Percentiles rank a stretch among this genome's conserved stretches.
Conservation (phyloP, 345 rosid genomes). For the Geranium brycei region DNA sequence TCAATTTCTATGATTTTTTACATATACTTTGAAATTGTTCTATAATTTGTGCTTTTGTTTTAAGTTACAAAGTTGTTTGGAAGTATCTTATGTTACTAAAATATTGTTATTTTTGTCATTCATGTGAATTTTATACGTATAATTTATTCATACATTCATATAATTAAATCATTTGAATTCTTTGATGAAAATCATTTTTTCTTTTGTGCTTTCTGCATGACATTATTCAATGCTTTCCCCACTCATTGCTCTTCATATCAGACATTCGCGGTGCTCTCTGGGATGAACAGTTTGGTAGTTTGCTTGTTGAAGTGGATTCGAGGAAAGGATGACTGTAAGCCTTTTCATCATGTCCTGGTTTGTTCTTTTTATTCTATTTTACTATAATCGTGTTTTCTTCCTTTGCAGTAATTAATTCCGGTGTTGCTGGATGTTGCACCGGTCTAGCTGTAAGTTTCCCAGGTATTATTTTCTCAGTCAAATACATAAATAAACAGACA, state of each 20-base stretch:
- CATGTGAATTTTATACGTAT: too few species aligned
- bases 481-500: too few species aligned
- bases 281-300: constrained; percentile 62
- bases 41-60: too few species aligned
- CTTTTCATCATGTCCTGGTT: constrained; percentile 1
- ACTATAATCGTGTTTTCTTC: constrained; percentile 2
- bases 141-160: too few species aligned
- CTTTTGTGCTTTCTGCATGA: background rate
- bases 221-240: background rate
- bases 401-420: constrained; percentile 67
- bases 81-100: too few species aligned
- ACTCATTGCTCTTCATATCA: constrained; percentile 11
- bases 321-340: constrained; percentile 93
- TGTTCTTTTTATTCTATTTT: background rate
- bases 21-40: too few species aligned
- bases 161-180: too few species aligned
- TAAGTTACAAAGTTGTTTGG: too few species aligned
- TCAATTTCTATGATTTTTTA: too few species aligned
- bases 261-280: constrained; percentile 61
- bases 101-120: too few species aligned
- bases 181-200: background rate
- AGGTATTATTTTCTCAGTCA: constrained; percentile 22
- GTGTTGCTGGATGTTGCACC: constrained; percentile 88
- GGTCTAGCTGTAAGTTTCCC: constrained; percentile 82
- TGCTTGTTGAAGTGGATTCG: constrained; percentile 61